phyloP scores from a whole-genome alignment of 768 basidiomycete species.

The Gautieria morchelliformis region DNA sequence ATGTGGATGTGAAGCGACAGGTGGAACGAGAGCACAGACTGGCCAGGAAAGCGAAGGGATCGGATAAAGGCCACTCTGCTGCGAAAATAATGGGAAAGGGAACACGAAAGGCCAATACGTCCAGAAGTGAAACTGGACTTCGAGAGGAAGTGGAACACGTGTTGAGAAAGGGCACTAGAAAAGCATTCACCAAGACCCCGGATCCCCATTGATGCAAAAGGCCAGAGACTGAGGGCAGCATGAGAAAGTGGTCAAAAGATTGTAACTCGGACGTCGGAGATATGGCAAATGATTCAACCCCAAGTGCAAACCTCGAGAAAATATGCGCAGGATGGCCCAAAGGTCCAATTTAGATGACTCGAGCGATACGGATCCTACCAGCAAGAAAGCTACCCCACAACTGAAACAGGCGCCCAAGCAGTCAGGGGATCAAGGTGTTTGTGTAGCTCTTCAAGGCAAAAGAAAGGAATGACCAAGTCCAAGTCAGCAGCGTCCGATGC shows the following conservation, averaged over 20 bases:
- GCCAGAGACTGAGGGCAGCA: too few species aligned
- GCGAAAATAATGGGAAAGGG: not conserved
- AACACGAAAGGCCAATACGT: too few species aligned
- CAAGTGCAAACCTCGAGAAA: not conserved
- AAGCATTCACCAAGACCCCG: too few species aligned
- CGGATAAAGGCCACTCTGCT: not conserved
- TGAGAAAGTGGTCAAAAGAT: not conserved
- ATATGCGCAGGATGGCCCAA: not conserved
- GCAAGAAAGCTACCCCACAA: not conserved
- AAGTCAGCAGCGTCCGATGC: not conserved
- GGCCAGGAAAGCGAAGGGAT: not conserved
- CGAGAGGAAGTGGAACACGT: too few species aligned
- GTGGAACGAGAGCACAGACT: slow-evolving; percentile 11
- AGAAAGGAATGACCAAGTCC: not conserved
- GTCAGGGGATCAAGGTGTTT: not conserved
- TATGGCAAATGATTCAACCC: not conserved
- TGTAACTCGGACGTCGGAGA: not conserved
- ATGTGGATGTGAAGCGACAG: slow-evolving; percentile 16
- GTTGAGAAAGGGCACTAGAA: too few species aligned
- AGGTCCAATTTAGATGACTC: not conserved
- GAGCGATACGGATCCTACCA: not conserved
- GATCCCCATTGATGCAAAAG: too few species aligned
- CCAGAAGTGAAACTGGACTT: too few species aligned
- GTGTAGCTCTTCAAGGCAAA: not conserved
- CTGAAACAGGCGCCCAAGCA: not conserved